A percentile compares a stretch with the other conserved stretches of the same genome.
Conservation (phyloP, 805 yeast species). For the Pichia exigua region DNA sequence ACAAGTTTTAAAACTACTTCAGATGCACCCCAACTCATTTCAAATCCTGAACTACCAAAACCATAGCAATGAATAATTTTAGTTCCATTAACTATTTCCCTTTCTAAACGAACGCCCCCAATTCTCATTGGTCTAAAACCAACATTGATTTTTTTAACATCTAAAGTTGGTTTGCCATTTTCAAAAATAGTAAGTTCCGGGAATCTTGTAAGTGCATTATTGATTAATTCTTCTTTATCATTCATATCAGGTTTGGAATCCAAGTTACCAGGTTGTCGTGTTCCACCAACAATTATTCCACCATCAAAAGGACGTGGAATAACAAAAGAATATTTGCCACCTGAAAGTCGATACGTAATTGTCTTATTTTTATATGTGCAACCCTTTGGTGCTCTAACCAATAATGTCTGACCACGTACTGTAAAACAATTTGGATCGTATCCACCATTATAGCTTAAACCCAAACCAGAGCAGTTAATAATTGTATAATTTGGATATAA, state of each 20-base stretch:
- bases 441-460: conserved; percentile 51
- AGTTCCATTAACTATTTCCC: conserved; percentile 12
- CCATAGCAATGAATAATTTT: conserved; percentile 58
- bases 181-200: conserved; percentile 43
- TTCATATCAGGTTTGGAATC: conserved; percentile 29
- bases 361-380: conserved; percentile 34
- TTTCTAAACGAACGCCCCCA: conserved; percentile 33
- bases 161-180: conserved; percentile 29
- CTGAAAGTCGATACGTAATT: conserved; percentile 32
- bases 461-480: conserved; percentile 57
- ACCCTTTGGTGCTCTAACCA: conserved; percentile 38
- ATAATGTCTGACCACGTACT: conserved; percentile 65
- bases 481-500: conserved; percentile 24
- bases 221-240: conserved; percentile 41
- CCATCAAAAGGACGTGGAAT: conserved; percentile 58
- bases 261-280: conserved; percentile 45
- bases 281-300: conserved; percentile 66
- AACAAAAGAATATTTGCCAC: conserved; percentile 39
- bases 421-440: conserved; percentile 41
- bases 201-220: conserved; percentile 37
- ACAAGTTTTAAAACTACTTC: conserved; percentile 30
- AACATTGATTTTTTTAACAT: conserved; percentile 35
- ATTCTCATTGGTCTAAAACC: conserved; percentile 45
- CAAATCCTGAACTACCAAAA: conserved; percentile 70
- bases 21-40: conserved; percentile 62